These are phyloP conservation scores for Pulicaria dysenterica DNA, from an alignment of 129 eudicot genomes.

Conservation along the genomic window DNA sequence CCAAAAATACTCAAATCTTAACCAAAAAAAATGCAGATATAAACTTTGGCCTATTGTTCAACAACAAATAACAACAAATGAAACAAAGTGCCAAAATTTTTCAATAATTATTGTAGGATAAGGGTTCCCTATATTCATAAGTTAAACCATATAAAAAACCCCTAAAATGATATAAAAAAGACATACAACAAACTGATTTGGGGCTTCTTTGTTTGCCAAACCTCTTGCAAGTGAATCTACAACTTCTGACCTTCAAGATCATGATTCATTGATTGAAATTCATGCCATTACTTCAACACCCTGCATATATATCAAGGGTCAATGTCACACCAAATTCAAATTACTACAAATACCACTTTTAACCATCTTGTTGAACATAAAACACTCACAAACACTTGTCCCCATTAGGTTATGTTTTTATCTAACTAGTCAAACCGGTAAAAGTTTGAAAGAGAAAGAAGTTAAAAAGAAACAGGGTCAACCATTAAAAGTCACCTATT, in stretches of 20 bases:
- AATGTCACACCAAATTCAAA: conserved; percentile 16
- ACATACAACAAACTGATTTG: conserved; percentile 15
- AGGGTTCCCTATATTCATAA: conserved; percentile 4
- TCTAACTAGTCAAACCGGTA: conserved; percentile 5
- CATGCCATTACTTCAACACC: conserved; percentile 34
- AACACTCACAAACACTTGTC: too few relatives aligned
- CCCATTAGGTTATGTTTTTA: background rate
- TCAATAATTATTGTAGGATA: conserved; percentile 22
- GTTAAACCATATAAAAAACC: conserved; percentile 6
- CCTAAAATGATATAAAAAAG: background rate
- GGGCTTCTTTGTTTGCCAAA: conserved; percentile 6
- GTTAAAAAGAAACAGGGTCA: background rate
- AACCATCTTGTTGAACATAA: too few relatives aligned
- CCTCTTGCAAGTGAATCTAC: conserved; percentile 24
- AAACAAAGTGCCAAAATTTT: background rate
- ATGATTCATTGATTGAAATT: background rate
- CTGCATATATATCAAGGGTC: conserved; percentile 30
- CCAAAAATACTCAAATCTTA: too few relatives aligned
- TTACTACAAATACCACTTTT: background rate
- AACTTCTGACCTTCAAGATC: conserved; percentile 19
- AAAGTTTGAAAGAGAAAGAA: background rate
- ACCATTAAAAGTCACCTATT: too few relatives aligned
- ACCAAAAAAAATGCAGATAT: too few relatives aligned
- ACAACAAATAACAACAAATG: too few relatives aligned
- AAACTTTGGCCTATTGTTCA: too few relatives aligned